Evolutionary conservation across 1,139 yeast genomes (phyloP), one percentile per base, ranked within the genome.

Genomic region (Pichia sp.): DNA sequence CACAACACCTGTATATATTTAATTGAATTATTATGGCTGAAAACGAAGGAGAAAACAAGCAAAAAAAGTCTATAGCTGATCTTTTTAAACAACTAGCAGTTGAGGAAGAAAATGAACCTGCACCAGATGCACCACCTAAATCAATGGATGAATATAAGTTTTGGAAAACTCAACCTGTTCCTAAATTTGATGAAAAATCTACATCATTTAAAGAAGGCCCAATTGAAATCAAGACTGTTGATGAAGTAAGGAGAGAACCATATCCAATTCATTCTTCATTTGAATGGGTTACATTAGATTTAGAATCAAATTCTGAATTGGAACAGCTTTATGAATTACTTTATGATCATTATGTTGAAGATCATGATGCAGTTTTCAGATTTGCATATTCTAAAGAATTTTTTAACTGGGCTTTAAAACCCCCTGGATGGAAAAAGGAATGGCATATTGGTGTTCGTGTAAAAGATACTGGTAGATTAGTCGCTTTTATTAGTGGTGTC

Each of bases 91-190:
- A 68, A 53, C 63, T 78, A 37, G 67, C 79, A 4, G 61, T 72
- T 67, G 85, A 84, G 16, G 30, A 36, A 35, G 78, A 72, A 44
- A 71, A 71, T 51, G 68, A 80, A 48, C 70, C 70, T 25, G 33
- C 41, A 3, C 49, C 49, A n/a, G 48, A 40, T 12, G 44, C 42
- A 25, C 79, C 73, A 35, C 69, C 74, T 34, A 84, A 83, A 59
- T 78, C 82, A 31, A 87, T 90, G 89, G 80, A 86, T 45, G 95
- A 89, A 59, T 87, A 90, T 70, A 87, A 87, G 67, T 92, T 92
- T 66, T 92, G 99, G 99, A 86, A 85, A 61, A 94, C 98, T 7
- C 99, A 92, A 65, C 98, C 98, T 0, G 98, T 94, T 22, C 77
- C 90, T 5, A 71, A 73, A 27, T 80, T 89, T 51, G 85, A 84